Conservation (phyloP, 2,329 filamentous ascomycete genomes). For the Cercospora janseana region DNA sequence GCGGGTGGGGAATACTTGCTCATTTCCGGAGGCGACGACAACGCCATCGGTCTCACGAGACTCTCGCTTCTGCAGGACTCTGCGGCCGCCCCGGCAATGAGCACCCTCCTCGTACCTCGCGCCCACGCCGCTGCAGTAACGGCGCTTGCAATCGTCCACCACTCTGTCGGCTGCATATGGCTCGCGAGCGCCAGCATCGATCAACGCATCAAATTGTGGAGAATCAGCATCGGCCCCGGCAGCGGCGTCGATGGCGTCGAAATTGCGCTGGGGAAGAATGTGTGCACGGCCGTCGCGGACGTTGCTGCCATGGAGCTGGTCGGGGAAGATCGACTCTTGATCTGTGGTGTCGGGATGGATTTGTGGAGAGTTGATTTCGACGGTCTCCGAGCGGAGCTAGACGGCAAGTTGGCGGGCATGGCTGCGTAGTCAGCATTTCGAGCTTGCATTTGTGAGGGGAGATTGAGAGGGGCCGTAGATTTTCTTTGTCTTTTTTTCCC, state of each 20-base stretch:
- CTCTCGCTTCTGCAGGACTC: neutral
- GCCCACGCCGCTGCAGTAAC: constrained; percentile 74
- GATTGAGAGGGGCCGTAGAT: too few relatives aligned
- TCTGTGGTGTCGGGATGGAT: constrained; percentile 54
- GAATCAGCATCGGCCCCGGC: constrained; percentile 32
- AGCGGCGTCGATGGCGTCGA: constrained; percentile 33
- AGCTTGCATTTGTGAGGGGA: too few relatives aligned
- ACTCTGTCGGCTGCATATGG: neutral
- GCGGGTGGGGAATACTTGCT: constrained; percentile 52
- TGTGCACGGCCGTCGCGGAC: constrained; percentile 55
- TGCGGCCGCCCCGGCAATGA: neutral
- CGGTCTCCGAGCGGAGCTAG: neutral
- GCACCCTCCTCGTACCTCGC: constrained; percentile 48
- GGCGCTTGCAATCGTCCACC: constrained; percentile 45
- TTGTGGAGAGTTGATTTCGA: constrained; percentile 34
- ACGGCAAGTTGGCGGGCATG: too few relatives aligned
- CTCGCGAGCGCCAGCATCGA: constrained; percentile 44
- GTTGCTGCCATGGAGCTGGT: constrained; percentile 49
- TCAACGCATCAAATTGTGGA: constrained; percentile 51
- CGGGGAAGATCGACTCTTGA: constrained; percentile 36
- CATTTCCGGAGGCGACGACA: constrained; percentile 84
- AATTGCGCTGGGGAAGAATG: constrained; percentile 37
- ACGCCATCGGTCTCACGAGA: constrained; percentile 64
- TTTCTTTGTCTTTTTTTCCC: too few relatives aligned
- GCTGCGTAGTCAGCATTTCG: too few relatives aligned